These are phyloP conservation scores for Boletus sp. DNA, from an alignment of 768 basidiomycete species.

Conservation along the genomic window DNA sequence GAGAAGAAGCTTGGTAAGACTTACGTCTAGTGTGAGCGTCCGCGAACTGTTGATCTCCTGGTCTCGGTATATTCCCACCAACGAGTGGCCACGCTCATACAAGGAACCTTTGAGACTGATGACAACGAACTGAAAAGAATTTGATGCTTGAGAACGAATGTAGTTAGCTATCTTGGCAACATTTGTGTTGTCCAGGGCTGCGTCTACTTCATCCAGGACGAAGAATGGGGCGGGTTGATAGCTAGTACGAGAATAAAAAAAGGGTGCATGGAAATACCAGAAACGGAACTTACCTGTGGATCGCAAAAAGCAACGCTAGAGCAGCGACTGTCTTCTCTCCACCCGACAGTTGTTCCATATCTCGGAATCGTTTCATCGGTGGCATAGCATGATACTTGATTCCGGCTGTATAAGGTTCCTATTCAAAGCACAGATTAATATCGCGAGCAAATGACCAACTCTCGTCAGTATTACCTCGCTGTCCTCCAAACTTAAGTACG, in stretches of 20 bases:
- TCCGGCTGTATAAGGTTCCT: conserved; percentile 84
- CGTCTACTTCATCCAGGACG: conserved; percentile 97
- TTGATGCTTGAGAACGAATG: conserved; percentile 79
- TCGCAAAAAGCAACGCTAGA: conserved; percentile 92
- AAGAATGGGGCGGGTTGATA: conserved; percentile 98
- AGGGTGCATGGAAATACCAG: neutral
- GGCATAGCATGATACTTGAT: conserved; percentile 99
- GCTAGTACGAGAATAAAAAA: conserved; percentile 37
- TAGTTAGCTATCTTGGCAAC: conserved; percentile 95
- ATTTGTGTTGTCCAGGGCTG: conserved; percentile 97
- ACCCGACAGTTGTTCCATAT: conserved; percentile 98
- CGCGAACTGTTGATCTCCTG: conserved; percentile 92
- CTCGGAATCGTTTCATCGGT: conserved; percentile 97
- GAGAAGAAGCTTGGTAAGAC: conserved; percentile 7
- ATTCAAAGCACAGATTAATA: conserved; percentile 5
- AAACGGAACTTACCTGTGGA: conserved; percentile 66
- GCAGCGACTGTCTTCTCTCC: conserved; percentile 99
- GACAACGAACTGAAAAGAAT: conserved; percentile 91
- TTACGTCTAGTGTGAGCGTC: conserved; percentile 88
- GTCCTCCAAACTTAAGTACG: conserved; percentile 94
- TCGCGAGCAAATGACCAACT: conserved; percentile 13
- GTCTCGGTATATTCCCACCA: conserved; percentile 93
- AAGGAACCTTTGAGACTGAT: conserved; percentile 94
- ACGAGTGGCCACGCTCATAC: conserved; percentile 84
- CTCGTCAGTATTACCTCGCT: conserved; percentile 65